These are phyloP conservation scores for Chrysoporthe austroafricana DNA, from an alignment of 2,329 filamentous ascomycete genomes.

Conservation along the genomic window DNA sequence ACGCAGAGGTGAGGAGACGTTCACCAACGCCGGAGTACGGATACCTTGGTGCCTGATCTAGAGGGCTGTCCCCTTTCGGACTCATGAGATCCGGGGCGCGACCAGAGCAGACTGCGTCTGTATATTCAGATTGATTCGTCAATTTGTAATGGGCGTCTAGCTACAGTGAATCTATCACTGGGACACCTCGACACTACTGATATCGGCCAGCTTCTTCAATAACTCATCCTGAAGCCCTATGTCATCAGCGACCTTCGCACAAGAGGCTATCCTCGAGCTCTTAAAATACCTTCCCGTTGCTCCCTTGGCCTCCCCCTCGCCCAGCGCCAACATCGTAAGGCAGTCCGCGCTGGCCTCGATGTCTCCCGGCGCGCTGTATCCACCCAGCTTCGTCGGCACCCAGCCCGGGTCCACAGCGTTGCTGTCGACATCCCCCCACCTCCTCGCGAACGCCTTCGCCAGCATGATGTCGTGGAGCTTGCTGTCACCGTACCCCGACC, in stretches of 20 bases:
- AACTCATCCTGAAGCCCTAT: slow-evolving; percentile 48
- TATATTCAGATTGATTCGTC: too few species aligned
- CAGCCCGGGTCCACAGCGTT: slow-evolving; percentile 57
- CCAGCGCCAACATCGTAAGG: slow-evolving; percentile 52
- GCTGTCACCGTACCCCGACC: slow-evolving; percentile 52
- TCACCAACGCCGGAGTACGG: not conserved
- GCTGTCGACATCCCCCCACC: slow-evolving; percentile 46
- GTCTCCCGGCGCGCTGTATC: slow-evolving; percentile 48
- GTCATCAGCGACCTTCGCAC: slow-evolving; percentile 40
- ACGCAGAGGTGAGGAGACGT: not conserved
- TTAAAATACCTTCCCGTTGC: slow-evolving; percentile 46
- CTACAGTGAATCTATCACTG: slow-evolving; percentile 7
- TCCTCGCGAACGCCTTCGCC: slow-evolving; percentile 55
- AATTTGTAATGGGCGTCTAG: too few species aligned
- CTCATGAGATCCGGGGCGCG: too few species aligned
- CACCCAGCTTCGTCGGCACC: slow-evolving; percentile 60
- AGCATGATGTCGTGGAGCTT: slow-evolving; percentile 62
- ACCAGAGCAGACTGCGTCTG: too few species aligned
- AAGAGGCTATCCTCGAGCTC: slow-evolving; percentile 36
- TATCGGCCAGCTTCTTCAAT: slow-evolving; percentile 40
- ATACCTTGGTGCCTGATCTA: not conserved
- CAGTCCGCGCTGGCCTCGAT: slow-evolving; percentile 51
- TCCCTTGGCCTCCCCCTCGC: slow-evolving; percentile 37
- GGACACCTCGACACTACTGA: slow-evolving; percentile 33
- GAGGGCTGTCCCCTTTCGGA: too few species aligned